These are phyloP conservation scores for Hyaloscypha variabilis DNA, from an alignment of 495 filamentous ascomycete species.

Conservation along the genomic window DNA sequence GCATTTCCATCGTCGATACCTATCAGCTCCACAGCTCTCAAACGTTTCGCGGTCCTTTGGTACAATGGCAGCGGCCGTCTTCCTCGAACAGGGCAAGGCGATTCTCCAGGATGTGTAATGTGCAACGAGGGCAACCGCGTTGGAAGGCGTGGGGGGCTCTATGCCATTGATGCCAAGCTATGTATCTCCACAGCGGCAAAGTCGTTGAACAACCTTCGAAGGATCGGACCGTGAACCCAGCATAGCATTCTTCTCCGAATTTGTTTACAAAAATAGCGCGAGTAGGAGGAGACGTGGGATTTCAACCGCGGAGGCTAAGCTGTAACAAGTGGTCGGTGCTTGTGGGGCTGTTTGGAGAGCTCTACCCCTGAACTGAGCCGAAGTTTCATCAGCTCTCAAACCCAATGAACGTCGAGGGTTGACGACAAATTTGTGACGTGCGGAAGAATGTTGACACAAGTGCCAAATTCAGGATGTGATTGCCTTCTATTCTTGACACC, in stretches of 20 bases:
- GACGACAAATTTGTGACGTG: constrained; percentile 13
- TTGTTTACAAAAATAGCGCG: constrained; percentile 23
- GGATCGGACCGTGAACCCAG: constrained; percentile 23
- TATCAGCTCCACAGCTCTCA: constrained; percentile 23
- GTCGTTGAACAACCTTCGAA: background rate
- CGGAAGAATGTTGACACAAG: constrained; percentile 18
- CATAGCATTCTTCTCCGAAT: background rate
- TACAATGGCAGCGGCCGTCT: background rate
- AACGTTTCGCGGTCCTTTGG: constrained; percentile 27
- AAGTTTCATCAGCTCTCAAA: constrained; percentile 30
- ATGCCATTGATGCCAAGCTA: constrained; percentile 27
- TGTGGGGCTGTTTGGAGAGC: constrained; percentile 14
- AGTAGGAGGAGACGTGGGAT: constrained; percentile 2
- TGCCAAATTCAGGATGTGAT: constrained; percentile 23
- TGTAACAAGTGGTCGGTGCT: constrained; percentile 12
- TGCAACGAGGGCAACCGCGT: background rate
- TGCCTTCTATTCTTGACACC: constrained; percentile 16
- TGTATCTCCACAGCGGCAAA: background rate
- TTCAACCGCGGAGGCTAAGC: constrained; percentile 8
- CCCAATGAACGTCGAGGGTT: constrained; percentile 25
- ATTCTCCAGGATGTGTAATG: no score
- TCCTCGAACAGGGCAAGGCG: background rate
- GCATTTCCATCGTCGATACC: no score
- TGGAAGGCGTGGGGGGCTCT: background rate
- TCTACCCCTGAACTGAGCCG: constrained; percentile 20